These are phyloP conservation scores for Niebla homalea DNA, from an alignment of 495 filamentous ascomycete genomes.

Conservation along the genomic window DNA sequence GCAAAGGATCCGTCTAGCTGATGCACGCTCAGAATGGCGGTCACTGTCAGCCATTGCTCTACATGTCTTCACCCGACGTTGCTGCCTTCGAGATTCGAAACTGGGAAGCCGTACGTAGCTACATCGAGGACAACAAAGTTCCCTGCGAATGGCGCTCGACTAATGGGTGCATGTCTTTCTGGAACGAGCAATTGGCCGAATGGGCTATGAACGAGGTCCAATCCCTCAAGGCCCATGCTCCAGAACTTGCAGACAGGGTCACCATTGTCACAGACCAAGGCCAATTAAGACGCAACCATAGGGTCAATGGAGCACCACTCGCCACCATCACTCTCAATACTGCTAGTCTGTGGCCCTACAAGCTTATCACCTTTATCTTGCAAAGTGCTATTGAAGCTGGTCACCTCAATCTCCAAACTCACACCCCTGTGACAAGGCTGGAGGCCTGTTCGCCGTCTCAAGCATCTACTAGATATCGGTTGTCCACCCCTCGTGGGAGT, in stretches of 20 bases:
- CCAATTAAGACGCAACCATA: slow-evolving; percentile 19
- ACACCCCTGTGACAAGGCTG: slow-evolving; percentile 45
- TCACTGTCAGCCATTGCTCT: slow-evolving; percentile 55
- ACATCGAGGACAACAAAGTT: slow-evolving; percentile 39
- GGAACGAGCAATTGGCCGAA: slow-evolving; percentile 32
- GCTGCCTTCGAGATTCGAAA: slow-evolving; percentile 53
- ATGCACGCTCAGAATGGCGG: slow-evolving; percentile 46
- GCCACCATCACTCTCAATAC: slow-evolving; percentile 30
- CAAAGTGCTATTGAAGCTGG: slow-evolving; percentile 35
- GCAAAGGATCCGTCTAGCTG: neutral
- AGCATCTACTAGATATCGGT: slow-evolving; percentile 21
- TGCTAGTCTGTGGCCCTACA: slow-evolving; percentile 63
- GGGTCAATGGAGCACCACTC: slow-evolving; percentile 30
- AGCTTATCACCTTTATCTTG: slow-evolving; percentile 54
- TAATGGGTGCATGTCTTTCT: slow-evolving; percentile 41
- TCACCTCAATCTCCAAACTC: slow-evolving; percentile 58
- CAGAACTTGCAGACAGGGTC: slow-evolving; percentile 29
- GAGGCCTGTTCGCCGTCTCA: neutral
- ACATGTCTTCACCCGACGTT: slow-evolving; percentile 34
- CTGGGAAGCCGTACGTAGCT: slow-evolving; percentile 34
- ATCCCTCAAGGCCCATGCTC: slow-evolving; percentile 31
- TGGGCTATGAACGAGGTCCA: slow-evolving; percentile 29
- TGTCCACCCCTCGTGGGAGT: slow-evolving; percentile 50
- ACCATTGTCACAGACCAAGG: slow-evolving; percentile 20
- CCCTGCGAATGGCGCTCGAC: slow-evolving; percentile 47